Conservation (phyloP, 371 early-diverging fungal genomes). For the Smittium culicis region DNA sequence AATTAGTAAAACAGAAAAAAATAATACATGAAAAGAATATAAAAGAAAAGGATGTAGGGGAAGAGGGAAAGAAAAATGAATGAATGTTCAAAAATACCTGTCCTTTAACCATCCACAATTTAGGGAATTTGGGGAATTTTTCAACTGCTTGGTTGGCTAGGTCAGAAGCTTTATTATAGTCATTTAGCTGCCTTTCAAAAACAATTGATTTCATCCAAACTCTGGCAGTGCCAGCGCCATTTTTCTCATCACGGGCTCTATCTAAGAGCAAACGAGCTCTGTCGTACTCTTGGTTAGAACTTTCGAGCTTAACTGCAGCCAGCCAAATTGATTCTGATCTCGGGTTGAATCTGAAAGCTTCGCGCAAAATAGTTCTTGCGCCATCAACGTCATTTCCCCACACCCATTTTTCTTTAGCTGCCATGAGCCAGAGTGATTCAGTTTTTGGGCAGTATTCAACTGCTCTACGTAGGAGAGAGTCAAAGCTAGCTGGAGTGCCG, state of each 20-base stretch:
- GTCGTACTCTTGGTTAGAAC: conserved; percentile 64
- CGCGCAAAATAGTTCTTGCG: conserved; percentile 67
- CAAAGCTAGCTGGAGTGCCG: conserved; percentile 61
- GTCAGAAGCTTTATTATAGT: conserved; percentile 48
- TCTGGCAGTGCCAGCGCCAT: conserved; percentile 26
- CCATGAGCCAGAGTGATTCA: conserved; percentile 92
- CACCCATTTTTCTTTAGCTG: conserved; percentile 87
- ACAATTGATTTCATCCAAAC: conserved; percentile 93
- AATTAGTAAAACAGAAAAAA: no score
- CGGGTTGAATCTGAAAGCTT: conserved; percentile 82
- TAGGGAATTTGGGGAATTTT: conserved; percentile 62
- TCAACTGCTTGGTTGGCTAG: conserved; percentile 52
- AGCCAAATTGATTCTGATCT: conserved; percentile 85
- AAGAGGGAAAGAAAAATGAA: no score
- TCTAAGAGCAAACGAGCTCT: conserved; percentile 65
- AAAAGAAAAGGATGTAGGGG: no score
- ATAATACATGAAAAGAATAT: no score
- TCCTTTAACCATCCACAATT: conserved; percentile 84
- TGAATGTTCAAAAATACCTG: no score
- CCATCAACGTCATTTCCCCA: conserved; percentile 61
- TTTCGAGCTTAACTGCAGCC: conserved; percentile 90
- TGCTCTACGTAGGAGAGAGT: conserved; percentile 66
- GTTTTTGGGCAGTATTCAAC: conserved; percentile 82
- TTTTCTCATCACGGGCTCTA: conserved; percentile 53
- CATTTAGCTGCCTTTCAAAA: conserved; percentile 64